Evolutionary conservation across 2,329 filamentous ascomycete species (phyloP).

Genomic region (Didymella sp.): DNA sequence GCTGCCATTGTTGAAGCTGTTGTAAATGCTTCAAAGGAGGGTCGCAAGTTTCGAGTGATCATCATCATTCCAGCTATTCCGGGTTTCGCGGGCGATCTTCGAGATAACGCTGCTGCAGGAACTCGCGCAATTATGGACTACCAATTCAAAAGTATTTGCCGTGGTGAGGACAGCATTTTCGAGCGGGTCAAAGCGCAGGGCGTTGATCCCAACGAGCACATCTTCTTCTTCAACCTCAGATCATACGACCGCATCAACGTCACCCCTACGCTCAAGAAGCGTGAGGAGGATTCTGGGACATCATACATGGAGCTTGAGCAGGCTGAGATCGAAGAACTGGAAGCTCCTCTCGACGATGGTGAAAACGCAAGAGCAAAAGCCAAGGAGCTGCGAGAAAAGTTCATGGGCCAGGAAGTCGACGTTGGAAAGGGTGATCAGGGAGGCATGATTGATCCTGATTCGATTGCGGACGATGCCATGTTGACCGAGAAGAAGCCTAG

Average conservation of each 20-base stretch:
- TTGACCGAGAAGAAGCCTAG: constrained; percentile 67
- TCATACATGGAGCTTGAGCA: constrained; percentile 86
- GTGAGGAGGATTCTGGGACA: constrained; percentile 82
- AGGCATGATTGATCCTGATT: constrained; percentile 63
- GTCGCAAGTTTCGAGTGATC: constrained; percentile 88
- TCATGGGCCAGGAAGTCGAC: constrained; percentile 52
- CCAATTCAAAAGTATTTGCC: constrained; percentile 94
- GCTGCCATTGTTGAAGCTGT: constrained; percentile 89
- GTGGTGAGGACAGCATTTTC: constrained; percentile 90
- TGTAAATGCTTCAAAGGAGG: constrained; percentile 79
- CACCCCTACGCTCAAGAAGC: constrained; percentile 73
- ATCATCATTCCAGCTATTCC: constrained; percentile 90
- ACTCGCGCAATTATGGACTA: constrained; percentile 97
- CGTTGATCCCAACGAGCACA: constrained; percentile 77
- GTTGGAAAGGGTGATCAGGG: constrained; percentile 50
- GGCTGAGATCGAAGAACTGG: constrained; percentile 87
- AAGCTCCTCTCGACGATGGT: constrained; percentile 56
- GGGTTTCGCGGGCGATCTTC: constrained; percentile 90
- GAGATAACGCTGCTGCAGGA: constrained; percentile 81
- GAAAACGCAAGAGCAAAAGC: constrained; percentile 53
- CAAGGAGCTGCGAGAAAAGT: constrained; percentile 56
- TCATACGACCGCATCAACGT: constrained; percentile 92
- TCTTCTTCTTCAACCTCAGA: constrained; percentile 93
- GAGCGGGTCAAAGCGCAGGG: constrained; percentile 76
- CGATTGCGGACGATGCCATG: constrained; percentile 83